Evolutionary conservation across 192 early-diverging fungal species (phyloP).

Genomic region (Umbelopsis sp.): DNA sequence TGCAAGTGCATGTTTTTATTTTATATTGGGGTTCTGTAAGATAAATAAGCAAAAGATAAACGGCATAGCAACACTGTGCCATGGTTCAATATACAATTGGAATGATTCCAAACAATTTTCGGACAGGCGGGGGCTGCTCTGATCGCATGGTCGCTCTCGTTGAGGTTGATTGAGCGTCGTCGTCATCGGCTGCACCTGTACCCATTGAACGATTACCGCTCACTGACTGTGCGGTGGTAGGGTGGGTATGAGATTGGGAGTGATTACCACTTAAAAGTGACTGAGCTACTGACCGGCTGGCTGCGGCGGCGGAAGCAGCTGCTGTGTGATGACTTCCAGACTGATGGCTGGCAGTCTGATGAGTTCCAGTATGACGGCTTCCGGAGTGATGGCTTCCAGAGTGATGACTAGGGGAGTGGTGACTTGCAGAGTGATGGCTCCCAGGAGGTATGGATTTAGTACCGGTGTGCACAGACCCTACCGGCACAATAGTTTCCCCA

Average conservation of each 20-base stretch:
- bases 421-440: background rate
- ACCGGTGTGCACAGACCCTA: too few species aligned
- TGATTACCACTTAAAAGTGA: background rate
- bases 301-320: background rate
- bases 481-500: too few species aligned
- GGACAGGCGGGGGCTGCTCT: background rate
- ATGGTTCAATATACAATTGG: slow-evolving; percentile 13
- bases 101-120: slow-evolving; percentile 14
- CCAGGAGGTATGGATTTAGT: background rate
- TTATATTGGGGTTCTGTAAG: background rate
- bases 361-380: too few species aligned
- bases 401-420: background rate
- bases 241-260: background rate
- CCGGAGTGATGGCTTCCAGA: background rate
- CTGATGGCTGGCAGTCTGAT: too few species aligned
- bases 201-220: background rate
- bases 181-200: background rate
- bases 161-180: background rate
- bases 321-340: background rate
- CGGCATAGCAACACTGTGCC: background rate
- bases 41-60: slow-evolving; percentile 4
- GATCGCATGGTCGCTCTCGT: background rate
- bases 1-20: background rate
- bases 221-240: background rate
- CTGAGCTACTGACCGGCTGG: background rate